Conservation (phyloP, 805 yeast genomes). For the Cyberlindnera amylophila region DNA sequence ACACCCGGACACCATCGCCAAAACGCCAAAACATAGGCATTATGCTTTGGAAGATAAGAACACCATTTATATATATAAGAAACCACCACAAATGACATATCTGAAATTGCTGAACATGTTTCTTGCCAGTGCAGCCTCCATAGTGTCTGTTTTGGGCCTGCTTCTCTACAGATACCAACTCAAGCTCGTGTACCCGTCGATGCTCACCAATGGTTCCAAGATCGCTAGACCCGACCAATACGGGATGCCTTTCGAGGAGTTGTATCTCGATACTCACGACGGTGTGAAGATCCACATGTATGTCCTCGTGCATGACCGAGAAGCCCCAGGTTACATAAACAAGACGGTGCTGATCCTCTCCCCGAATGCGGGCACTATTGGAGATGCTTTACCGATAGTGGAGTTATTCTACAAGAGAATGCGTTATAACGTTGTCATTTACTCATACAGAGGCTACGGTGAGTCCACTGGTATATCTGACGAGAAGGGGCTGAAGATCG, state of each 20-base stretch:
- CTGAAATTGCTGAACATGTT: slow-evolving; percentile 31
- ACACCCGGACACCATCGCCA: slow-evolving; percentile 8
- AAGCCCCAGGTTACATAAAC: slow-evolving; percentile 37
- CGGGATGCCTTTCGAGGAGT: slow-evolving; percentile 61
- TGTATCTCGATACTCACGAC: slow-evolving; percentile 62
- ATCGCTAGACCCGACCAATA: slow-evolving; percentile 77
- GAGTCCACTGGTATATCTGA: slow-evolving; percentile 68
- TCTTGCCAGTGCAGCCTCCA: slow-evolving; percentile 39
- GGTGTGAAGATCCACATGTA: slow-evolving; percentile 65
- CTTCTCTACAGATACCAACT: slow-evolving; percentile 62
- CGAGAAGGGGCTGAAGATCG: slow-evolving; percentile 77
- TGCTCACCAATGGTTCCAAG: slow-evolving; percentile 64
- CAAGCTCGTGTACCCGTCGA: slow-evolving; percentile 77
- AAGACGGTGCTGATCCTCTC: slow-evolving; percentile 76
- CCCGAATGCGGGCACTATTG: slow-evolving; percentile 97
- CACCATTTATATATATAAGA: too few relatives aligned
- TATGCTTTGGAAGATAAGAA: background rate
- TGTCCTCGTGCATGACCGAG: slow-evolving; percentile 48
- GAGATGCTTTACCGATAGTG: slow-evolving; percentile 82
- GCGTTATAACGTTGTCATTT: slow-evolving; percentile 74
- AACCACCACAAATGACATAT: background rate
- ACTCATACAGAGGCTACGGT: slow-evolving; percentile 92
- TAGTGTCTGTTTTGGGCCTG: slow-evolving; percentile 42
- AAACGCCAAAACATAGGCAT: too few relatives aligned
- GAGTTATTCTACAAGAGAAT: slow-evolving; percentile 57